Conservation (phyloP, 1,284 basidiomycete species). For the Ustilago curta region DNA sequence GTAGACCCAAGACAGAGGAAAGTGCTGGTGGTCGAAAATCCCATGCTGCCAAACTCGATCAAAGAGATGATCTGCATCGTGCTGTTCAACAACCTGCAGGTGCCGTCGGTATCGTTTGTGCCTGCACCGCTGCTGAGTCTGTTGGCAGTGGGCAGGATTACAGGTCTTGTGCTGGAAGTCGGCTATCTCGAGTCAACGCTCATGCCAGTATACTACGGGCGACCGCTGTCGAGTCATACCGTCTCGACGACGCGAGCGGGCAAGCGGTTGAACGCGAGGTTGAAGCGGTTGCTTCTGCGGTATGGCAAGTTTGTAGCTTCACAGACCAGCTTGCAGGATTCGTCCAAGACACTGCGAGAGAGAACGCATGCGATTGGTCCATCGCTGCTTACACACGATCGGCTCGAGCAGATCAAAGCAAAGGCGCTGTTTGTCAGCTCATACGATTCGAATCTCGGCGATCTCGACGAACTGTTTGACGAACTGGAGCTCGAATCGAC, state of each 20-base stretch:
- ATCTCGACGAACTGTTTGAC: conserved; percentile 22
- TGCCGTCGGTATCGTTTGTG: conserved; percentile 87
- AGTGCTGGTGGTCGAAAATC: conserved; percentile 90
- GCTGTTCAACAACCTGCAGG: conserved; percentile 89
- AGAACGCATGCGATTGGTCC: conserved; percentile 24
- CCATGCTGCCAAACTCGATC: conserved; percentile 83
- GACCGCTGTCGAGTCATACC: conserved; percentile 39
- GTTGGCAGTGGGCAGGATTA: conserved; percentile 85
- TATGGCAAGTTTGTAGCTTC: conserved; percentile 48
- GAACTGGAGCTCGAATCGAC: conserved; percentile 16
- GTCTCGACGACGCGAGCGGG: conserved; percentile 49
- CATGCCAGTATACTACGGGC: conserved; percentile 75
- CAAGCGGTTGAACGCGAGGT: conserved; percentile 27
- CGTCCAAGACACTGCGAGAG: conserved; percentile 21
- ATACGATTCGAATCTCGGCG: conserved; percentile 13
- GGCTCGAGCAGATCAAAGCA: conserved; percentile 58
- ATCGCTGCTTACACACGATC: conserved; percentile 42
- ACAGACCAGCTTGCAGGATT: conserved; percentile 33
- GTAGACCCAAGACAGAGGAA: conserved; percentile 93
- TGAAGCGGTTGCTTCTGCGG: conserved; percentile 42
- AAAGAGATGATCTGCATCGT: conserved; percentile 88
- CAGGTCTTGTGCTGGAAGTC: conserved; percentile 90
- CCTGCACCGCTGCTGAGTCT: conserved; percentile 82
- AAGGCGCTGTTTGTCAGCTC: conserved; percentile 57
- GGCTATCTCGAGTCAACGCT: conserved; percentile 90